Evolutionary conservation across 768 basidiomycete species (phyloP).

Genomic region (Tephrocybe sp.): DNA sequence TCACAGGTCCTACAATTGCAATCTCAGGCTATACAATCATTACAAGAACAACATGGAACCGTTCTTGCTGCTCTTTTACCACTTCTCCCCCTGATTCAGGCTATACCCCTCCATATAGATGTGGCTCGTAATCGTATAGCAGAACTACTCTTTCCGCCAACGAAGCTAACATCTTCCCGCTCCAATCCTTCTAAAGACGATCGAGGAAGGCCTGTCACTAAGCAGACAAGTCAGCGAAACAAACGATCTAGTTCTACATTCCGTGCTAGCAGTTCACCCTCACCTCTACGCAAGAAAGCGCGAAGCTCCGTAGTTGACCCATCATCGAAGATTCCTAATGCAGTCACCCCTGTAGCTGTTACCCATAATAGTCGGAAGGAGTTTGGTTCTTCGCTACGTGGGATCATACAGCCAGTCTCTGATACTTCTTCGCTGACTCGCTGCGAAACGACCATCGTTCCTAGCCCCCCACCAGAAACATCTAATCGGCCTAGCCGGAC

Average conservation of each 20-base stretch:
- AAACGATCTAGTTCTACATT: constrained; percentile 22
- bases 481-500: neutral
- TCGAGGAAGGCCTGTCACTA: constrained; percentile 5
- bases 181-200: constrained; percentile 5
- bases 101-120: constrained; percentile 59
- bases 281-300: constrained; percentile 13
- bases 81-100: constrained; percentile 59
- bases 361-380: neutral
- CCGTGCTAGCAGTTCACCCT: constrained; percentile 9
- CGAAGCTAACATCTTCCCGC: constrained; percentile 2
- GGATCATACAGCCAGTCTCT: neutral
- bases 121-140: constrained; percentile 32
- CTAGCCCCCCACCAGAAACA: neutral
- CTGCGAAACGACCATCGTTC: constrained; percentile 1
- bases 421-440: constrained; percentile 6
- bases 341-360: neutral
- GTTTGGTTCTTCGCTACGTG: neutral
- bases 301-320: constrained; percentile 5
- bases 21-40: constrained; percentile 51
- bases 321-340: too few species aligned
- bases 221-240: neutral
- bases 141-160: constrained; percentile 27
- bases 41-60: constrained; percentile 63
- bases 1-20: constrained; percentile 51
- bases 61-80: constrained; percentile 57